A percentile compares a stretch with the other conserved stretches of the same genome.
Conservation (phyloP, 495 filamentous ascomycete species). For the Penicillium fimorum region DNA sequence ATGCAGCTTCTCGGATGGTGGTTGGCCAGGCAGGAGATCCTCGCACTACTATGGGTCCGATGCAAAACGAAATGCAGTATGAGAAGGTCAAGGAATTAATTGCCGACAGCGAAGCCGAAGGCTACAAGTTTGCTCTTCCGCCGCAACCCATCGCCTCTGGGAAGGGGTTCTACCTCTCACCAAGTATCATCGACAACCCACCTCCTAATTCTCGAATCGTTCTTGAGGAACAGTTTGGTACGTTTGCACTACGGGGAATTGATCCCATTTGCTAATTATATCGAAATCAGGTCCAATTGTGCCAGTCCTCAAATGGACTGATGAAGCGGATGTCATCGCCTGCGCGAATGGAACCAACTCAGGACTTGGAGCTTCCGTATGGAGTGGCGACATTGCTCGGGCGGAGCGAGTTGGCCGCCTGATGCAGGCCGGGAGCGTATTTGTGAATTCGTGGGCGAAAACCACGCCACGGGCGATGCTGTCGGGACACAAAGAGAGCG, state of each 20-base stretch:
- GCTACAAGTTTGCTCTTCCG: slow-evolving; percentile 45
- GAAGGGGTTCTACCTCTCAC: slow-evolving; percentile 47
- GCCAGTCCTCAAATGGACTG: slow-evolving; percentile 46
- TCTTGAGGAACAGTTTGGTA: slow-evolving; percentile 38
- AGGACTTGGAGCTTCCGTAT: slow-evolving; percentile 53
- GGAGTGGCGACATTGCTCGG: slow-evolving; percentile 44
- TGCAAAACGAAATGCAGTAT: slow-evolving; percentile 57
- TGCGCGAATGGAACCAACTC: slow-evolving; percentile 47
- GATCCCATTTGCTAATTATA: no score
- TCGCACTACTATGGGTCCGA: slow-evolving; percentile 15
- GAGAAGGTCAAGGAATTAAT: slow-evolving; percentile 46
- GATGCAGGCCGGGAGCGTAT: slow-evolving; percentile 47
- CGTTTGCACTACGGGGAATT: no score
- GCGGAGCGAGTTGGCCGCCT: slow-evolving; percentile 41
- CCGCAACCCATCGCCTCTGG: slow-evolving; percentile 25
- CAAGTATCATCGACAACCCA: slow-evolving; percentile 54
- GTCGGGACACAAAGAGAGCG: slow-evolving; percentile 61
- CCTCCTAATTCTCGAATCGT: slow-evolving; percentile 46
- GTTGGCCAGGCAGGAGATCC: slow-evolving; percentile 17
- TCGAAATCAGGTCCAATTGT: slow-evolving; percentile 52
- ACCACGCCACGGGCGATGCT: slow-evolving; percentile 49
- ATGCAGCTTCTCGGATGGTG: no score
- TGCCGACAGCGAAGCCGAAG: slow-evolving; percentile 40
- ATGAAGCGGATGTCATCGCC: slow-evolving; percentile 51
- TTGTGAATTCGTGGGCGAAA: slow-evolving; percentile 23